Base-by-base conservation (phyloP, 495 filamentous ascomycete genomes). In the Talaromyces nanjingensis region DNA sequence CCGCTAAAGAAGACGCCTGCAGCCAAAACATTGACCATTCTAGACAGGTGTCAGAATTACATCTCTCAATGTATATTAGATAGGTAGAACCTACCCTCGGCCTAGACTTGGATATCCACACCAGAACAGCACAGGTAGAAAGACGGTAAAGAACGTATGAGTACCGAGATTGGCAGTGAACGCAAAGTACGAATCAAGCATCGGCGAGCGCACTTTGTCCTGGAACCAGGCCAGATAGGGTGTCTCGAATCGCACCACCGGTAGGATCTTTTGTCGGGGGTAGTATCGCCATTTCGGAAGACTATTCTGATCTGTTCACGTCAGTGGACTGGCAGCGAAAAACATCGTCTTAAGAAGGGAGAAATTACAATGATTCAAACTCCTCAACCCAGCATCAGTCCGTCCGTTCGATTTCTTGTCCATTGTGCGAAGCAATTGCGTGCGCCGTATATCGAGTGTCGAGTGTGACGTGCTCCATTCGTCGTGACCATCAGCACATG, bases 91-190 rank as follows among this genome's bases (percentile, higher is more conserved):
- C 45, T 87, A 96, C 90, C 86, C 94, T 75, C 92, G 85, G 29
- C 90, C 94, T 55, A 96, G 82, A 62, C 78, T 85, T 31, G 86
- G 85, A 70, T 90, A 89, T 29, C 94, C 93, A 70, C 91, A 93
- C 94, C 94, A 98, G 77, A 97, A 97, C 62, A 97, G 81, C 59
- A 97, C 89, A 3, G 94, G 94, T 64, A 98, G 75, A 57, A 89
- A 85, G 59, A 96, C 82, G 93, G 97, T 98, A 79, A 97, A 98
- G 79, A 97, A 97, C 1, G 94, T 98, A 77, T 98, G 94, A 4
- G 94, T 98, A 33, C 94, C 94, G 47, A 98, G 87, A 75, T 97
- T 98, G 66, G 94, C 94, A 1, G 93, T 96, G 66, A 94, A 88
- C 14, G 93, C 93, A 71, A 98, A 98, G 76, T 96, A 98, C 27